Conservation (phyloP, 371 early-diverging fungal genomes). For the Saksenaea vasiformis region DNA sequence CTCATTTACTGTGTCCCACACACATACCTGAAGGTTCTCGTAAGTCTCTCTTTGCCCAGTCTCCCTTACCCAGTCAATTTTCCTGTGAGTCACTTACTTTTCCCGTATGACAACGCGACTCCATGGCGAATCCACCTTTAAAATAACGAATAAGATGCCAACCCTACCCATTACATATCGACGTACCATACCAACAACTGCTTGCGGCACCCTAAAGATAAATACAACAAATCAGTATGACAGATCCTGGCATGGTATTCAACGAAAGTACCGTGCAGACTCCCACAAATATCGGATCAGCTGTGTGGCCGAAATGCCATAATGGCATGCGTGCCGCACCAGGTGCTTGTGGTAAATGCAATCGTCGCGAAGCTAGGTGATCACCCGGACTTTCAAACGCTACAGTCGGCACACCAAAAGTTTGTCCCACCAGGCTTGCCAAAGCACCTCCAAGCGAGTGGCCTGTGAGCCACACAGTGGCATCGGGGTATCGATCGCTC, state of each 20-base stretch:
- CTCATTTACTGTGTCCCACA: slow-evolving; percentile 70
- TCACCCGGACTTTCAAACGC: slow-evolving; percentile 93
- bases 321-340: slow-evolving; percentile 66
- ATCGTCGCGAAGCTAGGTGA: slow-evolving; percentile 70
- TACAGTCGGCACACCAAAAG: slow-evolving; percentile 85
- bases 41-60: not conserved
- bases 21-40: slow-evolving; percentile 44
- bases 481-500: slow-evolving; percentile 62
- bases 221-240: not conserved
- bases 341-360: slow-evolving; percentile 75
- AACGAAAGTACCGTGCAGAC: slow-evolving; percentile 63
- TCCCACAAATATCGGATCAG: slow-evolving; percentile 94
- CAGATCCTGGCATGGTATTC: not conserved
- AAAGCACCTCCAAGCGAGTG: slow-evolving; percentile 94
- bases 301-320: slow-evolving; percentile 92
- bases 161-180: too few relatives aligned
- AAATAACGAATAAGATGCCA: too few relatives aligned
- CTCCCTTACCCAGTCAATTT: not conserved
- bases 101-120: slow-evolving; percentile 62
- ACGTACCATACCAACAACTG: slow-evolving; percentile 75
- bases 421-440: slow-evolving; percentile 79
- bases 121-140: slow-evolving; percentile 82
- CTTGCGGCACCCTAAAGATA: slow-evolving; percentile 62
- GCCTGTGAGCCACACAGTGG: slow-evolving; percentile 87
- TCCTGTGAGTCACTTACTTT: slow-evolving; percentile 31